Evolutionary conservation across 768 basidiomycete species (phyloP), one percentile per base, ranked within the genome.

Genomic region (Xerocomellus dryophilus): DNA sequence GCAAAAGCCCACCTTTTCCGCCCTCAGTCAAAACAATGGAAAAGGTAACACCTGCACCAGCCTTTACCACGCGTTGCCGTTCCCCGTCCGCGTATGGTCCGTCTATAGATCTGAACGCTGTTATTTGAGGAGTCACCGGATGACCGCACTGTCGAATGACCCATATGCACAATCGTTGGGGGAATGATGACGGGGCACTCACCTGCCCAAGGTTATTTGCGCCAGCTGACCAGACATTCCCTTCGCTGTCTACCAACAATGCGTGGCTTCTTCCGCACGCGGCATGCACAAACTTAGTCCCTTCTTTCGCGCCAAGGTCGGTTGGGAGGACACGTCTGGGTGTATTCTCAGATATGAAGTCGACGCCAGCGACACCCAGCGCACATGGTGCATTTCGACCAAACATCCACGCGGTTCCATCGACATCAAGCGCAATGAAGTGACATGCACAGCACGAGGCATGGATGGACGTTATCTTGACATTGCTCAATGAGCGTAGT

Each of bases 361-460:
- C 81, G 54, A 76, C 74, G 25, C 73, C 76, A 14, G 80, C 62
- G 9, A 83, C 72, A n/a, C 90, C 88, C 4, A 93, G 78, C 40
- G 81, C 80, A 52, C 80, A 75, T 53, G 77, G 84, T 38, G 82
- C 83, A 70, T 92, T 93, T 49, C 93, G 84, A 7, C 96, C 96
- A 66, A 95, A 91, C 61, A 98, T 71, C 86, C 92, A 94, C 9
- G 93, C 96, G 36, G 81, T 78, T 7, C 93, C 93, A 48, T 85
- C 79, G 21, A 79, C 61, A 73, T 90, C 89, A 57, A 94, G 68
- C 14, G 77, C 83, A 39, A 93, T 82, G 61, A 81, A 85, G 66
- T 93, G 90, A 65, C 88, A 92, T 7, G 82, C 82, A 10, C 75
- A 79, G 61, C 88, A 90, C 2, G 88, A 87, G 10, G 89, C 79